Base-by-base conservation (phyloP, 2,329 filamentous ascomycete genomes). In the Coniochaeta prunicola region DNA sequence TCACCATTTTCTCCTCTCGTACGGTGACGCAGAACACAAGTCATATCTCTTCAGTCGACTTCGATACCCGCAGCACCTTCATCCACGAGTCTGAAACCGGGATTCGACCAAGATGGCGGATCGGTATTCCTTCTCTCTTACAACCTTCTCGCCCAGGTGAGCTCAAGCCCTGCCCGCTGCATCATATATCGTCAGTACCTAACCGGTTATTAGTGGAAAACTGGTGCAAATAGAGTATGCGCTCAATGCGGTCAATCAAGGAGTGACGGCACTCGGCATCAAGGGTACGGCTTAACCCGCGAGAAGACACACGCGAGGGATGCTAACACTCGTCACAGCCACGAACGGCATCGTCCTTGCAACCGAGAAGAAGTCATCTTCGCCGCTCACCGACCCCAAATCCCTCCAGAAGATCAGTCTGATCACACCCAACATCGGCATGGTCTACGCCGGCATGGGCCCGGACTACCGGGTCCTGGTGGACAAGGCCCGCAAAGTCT, bases 401-500 rank as follows among this genome's bases (percentile, higher is more conserved):
- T 97, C 94, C 42, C 87, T 96, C 65, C 94, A 92, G 69, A 99
- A 99, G 83, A 91, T 99, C 80, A 96, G 91, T 74, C 86, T 96
- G 74, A 92, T 99, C 79, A 99, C 94, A 54, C 94, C 94, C 70
- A 94, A 99, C 83, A 97, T 99, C 76, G 94, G 94, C 74, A 97
- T 97, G 91, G 94, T 99, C 69, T 99, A 99, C 80, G 92, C 92
- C 57, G 94, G 94, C 73, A 99, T 99, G 94, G 93, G 94, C 31
- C 94, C 94, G 61, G 94, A 99, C 77, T 99, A 97, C 80, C 88
- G 94, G 75, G 91, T 99, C 59, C 84, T 99, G 58, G 94, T 97
- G 68, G 94, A 99, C 81, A 93, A 92, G 76, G 94, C 94, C 67
- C 92, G 94, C 72, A 99, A 97, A 78, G 94, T 97, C 66, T 96